Percentiles rank a stretch among this genome's conserved stretches.
Conservation (phyloP, 257 asterid species). For the Ophiorrhiza pumila region DNA sequence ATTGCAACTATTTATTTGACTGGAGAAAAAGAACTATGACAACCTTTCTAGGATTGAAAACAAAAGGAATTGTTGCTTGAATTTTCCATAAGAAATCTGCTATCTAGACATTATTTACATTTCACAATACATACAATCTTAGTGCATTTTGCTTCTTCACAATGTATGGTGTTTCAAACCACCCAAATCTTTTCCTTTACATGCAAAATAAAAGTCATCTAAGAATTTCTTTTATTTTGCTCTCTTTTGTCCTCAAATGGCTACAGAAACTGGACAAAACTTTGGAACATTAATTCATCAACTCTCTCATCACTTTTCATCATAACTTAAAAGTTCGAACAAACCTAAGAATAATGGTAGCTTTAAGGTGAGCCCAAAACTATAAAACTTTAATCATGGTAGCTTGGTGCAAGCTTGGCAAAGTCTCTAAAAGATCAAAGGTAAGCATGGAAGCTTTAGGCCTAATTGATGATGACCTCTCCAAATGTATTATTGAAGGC, state of each 20-base stretch:
- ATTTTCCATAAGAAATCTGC: background rate
- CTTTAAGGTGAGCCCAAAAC: background rate
- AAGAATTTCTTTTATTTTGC: too few relatives aligned
- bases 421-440: constrained; percentile 22
- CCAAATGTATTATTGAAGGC: background rate
- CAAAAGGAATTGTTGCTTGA: background rate
- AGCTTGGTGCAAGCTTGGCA: constrained; percentile 10
- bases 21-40: background rate
- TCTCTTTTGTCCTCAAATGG: too few relatives aligned
- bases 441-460: constrained; percentile 31
- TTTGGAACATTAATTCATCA: too few relatives aligned
- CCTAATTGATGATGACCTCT: background rate
- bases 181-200: background rate
- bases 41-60: background rate
- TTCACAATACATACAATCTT: background rate
- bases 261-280: too few relatives aligned
- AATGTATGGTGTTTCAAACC: background rate
- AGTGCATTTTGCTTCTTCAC: background rate
- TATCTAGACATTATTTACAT: background rate
- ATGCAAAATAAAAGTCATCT: background rate
- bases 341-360: background rate
- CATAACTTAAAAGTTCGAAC: background rate
- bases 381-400: constrained; percentile 25
- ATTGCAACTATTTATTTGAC: too few relatives aligned
- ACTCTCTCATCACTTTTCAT: background rate